phyloP scores from a whole-genome alignment of 78 protist species.

The Ministeria vibrans region DNA sequence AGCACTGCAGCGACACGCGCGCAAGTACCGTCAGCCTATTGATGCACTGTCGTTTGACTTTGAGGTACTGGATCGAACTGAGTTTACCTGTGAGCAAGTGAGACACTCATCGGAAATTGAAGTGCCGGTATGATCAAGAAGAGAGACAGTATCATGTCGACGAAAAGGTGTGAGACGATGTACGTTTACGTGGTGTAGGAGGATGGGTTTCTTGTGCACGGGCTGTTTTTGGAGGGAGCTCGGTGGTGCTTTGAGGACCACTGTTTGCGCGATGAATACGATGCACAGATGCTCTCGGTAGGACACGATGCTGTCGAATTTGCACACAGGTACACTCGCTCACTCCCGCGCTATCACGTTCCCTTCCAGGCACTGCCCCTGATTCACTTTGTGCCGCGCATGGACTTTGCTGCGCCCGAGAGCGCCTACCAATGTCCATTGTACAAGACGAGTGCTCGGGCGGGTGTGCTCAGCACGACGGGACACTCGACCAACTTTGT shows the following conservation, averaged over 20 bases:
- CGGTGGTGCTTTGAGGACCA: too few relatives aligned
- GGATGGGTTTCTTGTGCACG: constrained; percentile 55
- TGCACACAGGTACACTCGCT: too few relatives aligned
- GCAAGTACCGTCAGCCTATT: constrained; percentile 24
- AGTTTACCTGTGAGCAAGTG: too few relatives aligned
- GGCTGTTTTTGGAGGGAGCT: constrained; percentile 66
- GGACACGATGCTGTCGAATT: too few relatives aligned
- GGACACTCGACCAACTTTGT: constrained; percentile 75
- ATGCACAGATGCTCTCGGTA: too few relatives aligned
- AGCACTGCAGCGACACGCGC: constrained; percentile 33
- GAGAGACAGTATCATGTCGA: too few relatives aligned
- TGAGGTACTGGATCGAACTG: constrained; percentile 11
- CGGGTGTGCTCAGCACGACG: constrained; percentile 59
- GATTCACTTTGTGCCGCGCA: constrained; percentile 17
- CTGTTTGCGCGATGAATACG: too few relatives aligned
- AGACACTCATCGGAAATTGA: too few relatives aligned
- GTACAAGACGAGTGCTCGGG: constrained; percentile 53
- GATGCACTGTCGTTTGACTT: constrained; percentile 16
- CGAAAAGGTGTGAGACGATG: too few relatives aligned
- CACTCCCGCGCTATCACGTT: too few relatives aligned
- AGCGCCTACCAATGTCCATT: constrained; percentile 35
- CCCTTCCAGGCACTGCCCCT: constrained; percentile 30
- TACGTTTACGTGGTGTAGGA: not conserved
- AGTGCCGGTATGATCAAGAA: too few relatives aligned
- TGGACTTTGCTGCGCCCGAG: not conserved